These are phyloP conservation scores for Apiospora phragmitis DNA, from an alignment of 2,329 filamentous ascomycete genomes.

Conservation along the genomic window DNA sequence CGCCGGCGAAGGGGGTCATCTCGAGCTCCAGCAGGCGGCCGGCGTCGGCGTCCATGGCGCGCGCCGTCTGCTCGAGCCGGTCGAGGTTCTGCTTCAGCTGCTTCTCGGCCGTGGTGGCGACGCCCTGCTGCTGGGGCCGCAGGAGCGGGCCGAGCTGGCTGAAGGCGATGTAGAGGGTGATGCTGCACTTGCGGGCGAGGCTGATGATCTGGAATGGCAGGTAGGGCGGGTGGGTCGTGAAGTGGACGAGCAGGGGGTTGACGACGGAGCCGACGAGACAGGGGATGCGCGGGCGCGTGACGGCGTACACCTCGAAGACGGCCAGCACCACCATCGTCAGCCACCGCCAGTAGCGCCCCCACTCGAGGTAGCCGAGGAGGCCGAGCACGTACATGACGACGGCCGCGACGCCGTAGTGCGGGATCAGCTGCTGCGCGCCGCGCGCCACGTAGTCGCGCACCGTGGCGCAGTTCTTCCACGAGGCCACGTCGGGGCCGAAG, in stretches of 20 bases:
- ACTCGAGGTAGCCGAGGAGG: constrained; percentile 66
- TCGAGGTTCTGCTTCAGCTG: constrained; percentile 62
- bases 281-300: constrained; percentile 56
- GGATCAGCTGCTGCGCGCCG: constrained; percentile 58
- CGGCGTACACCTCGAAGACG: constrained; percentile 56
- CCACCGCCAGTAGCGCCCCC: constrained; percentile 68
- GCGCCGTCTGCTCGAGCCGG: constrained; percentile 61
- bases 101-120: constrained; percentile 42
- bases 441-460: constrained; percentile 71
- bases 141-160: constrained; percentile 76
- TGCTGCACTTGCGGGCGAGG: constrained; percentile 71
- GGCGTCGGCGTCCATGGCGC: constrained; percentile 68
- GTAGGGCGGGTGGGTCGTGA: constrained; percentile 57
- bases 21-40: constrained; percentile 73
- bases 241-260: constrained; percentile 44
- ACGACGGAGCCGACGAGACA: constrained; percentile 40
- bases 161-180: constrained; percentile 82
- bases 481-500: constrained; percentile 72
- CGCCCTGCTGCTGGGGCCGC: constrained; percentile 36
- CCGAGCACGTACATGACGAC: constrained; percentile 61
- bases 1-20: constrained; percentile 77
- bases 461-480: constrained; percentile 67
- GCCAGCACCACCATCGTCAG: constrained; percentile 54
- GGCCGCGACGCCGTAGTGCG: constrained; percentile 62
- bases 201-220: constrained; percentile 83